Conservation (phyloP, 1,284 basidiomycete genomes). For the Marasmius tenuissimus region DNA sequence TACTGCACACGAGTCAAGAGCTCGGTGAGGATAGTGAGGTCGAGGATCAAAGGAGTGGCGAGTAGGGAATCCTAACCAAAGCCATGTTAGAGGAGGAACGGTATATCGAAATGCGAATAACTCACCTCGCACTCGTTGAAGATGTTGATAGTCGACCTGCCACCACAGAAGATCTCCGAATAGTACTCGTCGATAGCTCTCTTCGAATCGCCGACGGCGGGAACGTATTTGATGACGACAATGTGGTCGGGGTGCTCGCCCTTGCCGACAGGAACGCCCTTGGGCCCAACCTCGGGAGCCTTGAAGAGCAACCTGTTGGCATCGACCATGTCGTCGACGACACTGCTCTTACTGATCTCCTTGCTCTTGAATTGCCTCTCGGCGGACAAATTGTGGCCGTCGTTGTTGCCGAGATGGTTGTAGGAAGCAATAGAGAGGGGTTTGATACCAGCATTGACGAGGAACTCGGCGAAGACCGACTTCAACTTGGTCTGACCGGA, state of each 20-base stretch:
- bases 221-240: conserved; percentile 94
- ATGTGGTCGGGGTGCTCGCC: conserved; percentile 97
- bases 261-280: conserved; percentile 69
- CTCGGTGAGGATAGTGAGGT: conserved; percentile 92
- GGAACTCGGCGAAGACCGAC: conserved; percentile 95
- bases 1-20: conserved; percentile 93
- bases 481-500: conserved; percentile 94
- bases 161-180: conserved; percentile 88
- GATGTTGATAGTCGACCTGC: conserved; percentile 85
- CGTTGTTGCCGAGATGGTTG: conserved; percentile 99
- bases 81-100: conserved; percentile 3
- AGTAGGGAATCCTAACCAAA: conserved; percentile 81
- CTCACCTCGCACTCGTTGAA: conserved; percentile 93
- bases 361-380: conserved; percentile 96
- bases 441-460: conserved; percentile 99
- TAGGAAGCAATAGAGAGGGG: conserved; percentile 95
- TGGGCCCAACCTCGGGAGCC: conserved; percentile 58
- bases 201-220: conserved; percentile 96
- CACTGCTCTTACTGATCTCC: conserved; percentile 96
- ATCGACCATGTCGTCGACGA: conserved; percentile 97
- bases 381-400: conserved; percentile 92
- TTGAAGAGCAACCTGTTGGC: conserved; percentile 92
- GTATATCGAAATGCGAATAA: conserved; percentile 7
- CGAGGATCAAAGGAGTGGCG: conserved; percentile 94
- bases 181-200: conserved; percentile 99